Conservation (phyloP, 2,329 filamentous ascomycete species). For the Cryoendolithus antarcticus region DNA sequence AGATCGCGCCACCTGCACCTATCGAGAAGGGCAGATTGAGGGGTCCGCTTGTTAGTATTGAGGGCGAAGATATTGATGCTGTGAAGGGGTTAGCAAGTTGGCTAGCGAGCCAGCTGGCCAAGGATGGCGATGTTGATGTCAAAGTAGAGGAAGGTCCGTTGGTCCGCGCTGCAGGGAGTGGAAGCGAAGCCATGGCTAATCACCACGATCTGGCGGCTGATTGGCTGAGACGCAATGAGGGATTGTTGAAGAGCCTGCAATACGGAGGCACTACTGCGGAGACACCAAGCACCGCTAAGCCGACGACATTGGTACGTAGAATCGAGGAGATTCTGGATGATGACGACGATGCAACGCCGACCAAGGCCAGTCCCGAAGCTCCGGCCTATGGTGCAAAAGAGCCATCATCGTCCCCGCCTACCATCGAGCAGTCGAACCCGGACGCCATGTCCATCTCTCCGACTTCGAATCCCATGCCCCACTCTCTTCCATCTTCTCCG, state of each 20-base stretch:
- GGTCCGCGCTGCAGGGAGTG: conserved; percentile 24
- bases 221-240: conserved; percentile 65
- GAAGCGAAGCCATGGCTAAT: conserved; percentile 26
- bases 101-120: conserved; percentile 42
- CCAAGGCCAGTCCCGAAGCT: neutral
- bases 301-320: conserved; percentile 3
- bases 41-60: conserved; percentile 70
- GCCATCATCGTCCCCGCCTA: no score
- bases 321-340: conserved; percentile 18
- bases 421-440: neutral
- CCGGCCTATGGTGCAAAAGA: no score
- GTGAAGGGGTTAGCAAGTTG: conserved; percentile 54
- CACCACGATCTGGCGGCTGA: conserved; percentile 48
- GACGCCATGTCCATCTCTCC: neutral
- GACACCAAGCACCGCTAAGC: conserved; percentile 6
- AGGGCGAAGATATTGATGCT: conserved; percentile 56
- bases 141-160: conserved; percentile 38
- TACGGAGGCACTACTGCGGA: conserved; percentile 1
- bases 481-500: conserved; percentile 7
- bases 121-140: conserved; percentile 39
- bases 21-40: conserved; percentile 31
- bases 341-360: conserved; percentile 5
- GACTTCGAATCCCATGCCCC: conserved; percentile 3
- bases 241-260: conserved; percentile 47
- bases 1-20: conserved; percentile 59